phyloP scores from a whole-genome alignment of 73 alveolate genomes.

The Blepharisma stoltei region DNA sequence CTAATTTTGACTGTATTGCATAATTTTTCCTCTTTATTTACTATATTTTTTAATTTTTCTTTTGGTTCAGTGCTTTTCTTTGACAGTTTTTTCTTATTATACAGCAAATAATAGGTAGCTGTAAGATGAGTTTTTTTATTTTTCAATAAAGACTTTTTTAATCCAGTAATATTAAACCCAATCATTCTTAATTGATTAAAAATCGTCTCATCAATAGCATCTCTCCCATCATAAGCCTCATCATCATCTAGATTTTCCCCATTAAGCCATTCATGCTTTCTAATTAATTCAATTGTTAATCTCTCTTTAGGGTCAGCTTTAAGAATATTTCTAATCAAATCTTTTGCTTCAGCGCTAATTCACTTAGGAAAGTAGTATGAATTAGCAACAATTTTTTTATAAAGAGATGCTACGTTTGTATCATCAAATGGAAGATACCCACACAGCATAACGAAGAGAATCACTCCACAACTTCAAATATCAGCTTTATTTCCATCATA shows the following conservation, averaged over 20 bases:
- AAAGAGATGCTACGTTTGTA: constrained; percentile 70
- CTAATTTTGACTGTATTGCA: no score
- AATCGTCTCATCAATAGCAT: no score
- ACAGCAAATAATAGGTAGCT: no score
- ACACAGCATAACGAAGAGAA: constrained; percentile 93
- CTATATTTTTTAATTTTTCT: no score
- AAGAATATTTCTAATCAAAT: constrained; percentile 72
- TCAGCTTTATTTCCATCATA: constrained; percentile 91
- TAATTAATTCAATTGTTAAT: constrained; percentile 71
- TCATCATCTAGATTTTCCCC: constrained; percentile 35
- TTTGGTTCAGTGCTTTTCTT: no score
- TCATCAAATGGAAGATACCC: constrained; percentile 97
- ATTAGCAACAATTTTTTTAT: constrained; percentile 66
- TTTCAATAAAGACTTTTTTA: no score
- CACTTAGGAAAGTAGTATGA: constrained; percentile 38
- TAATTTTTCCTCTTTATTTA: no score
- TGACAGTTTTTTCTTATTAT: no score
- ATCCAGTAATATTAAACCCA: background rate
- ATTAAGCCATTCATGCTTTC: constrained; percentile 88
- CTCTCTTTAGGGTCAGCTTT: constrained; percentile 87
- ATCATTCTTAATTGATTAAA: no score
- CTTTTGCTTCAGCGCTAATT: constrained; percentile 44
- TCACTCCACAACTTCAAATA: constrained; percentile 96
- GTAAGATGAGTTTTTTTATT: no score
- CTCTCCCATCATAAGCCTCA: background rate